A percentile compares a stretch with the other conserved stretches of the same genome.
These are phyloP conservation scores for Cicer chorassanicum DNA, from an alignment of 306 rosid genomes.

Conservation along the genomic window DNA sequence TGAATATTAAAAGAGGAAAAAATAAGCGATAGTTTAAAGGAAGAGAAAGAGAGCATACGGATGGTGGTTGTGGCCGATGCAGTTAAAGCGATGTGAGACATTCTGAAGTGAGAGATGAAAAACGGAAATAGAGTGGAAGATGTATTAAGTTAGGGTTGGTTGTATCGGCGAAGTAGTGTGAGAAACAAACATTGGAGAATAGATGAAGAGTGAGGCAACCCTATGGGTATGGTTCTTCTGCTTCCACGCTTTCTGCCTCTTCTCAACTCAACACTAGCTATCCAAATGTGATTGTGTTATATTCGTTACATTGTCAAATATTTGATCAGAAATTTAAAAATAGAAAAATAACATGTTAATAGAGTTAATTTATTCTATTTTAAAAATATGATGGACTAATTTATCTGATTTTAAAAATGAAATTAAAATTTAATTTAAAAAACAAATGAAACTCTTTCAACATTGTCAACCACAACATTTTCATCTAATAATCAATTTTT, in stretches of 20 bases:
- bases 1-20: not conserved
- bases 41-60: slow-evolving; percentile 48
- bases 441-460: too few relatives aligned
- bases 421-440: too few relatives aligned
- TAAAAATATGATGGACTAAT: too few relatives aligned
- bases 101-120: slow-evolving; percentile 14
- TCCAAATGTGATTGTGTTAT: not conserved
- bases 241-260: slow-evolving; percentile 44
- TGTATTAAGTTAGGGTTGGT: slow-evolving; percentile 29
- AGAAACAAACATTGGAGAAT: not conserved
- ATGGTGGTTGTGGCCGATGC: slow-evolving; percentile 56
- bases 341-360: too few relatives aligned
- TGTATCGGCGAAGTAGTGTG: not conserved
- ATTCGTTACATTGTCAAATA: too few relatives aligned
- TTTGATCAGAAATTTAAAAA: too few relatives aligned
- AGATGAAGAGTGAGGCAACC: not conserved
- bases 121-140: slow-evolving; percentile 3
- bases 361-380: too few relatives aligned
- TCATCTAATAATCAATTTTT: too few relatives aligned
- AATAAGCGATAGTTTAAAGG: not conserved
- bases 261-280: not conserved
- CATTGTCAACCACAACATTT: too few relatives aligned
- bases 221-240: slow-evolving; percentile 33
- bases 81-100: slow-evolving; percentile 52
- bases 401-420: too few relatives aligned